phyloP scores from a whole-genome alignment of 2,329 filamentous ascomycete genomes.

The Aspergillus aculeatus region DNA sequence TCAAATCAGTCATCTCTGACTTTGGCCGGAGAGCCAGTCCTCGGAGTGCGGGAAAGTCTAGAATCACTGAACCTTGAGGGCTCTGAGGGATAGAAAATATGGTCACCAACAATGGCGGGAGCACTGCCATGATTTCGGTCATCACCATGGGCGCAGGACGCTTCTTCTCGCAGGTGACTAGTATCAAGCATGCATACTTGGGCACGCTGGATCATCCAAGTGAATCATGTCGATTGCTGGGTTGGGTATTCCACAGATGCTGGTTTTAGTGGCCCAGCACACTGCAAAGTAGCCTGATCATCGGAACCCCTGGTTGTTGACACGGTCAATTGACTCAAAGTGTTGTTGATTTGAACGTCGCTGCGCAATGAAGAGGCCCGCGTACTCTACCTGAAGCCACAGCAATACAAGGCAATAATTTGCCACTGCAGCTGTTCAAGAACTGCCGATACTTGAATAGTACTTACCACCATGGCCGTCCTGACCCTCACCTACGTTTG shows the following conservation, averaged over 20 bases:
- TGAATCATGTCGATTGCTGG: background rate
- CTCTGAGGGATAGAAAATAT: background rate
- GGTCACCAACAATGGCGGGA: background rate
- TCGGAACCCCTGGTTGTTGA: background rate
- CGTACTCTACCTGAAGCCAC: background rate
- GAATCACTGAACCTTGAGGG: conserved; percentile 5
- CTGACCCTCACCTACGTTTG: background rate
- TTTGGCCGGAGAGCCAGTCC: conserved; percentile 38
- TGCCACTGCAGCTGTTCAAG: background rate
- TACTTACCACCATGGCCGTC: background rate
- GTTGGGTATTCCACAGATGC: background rate
- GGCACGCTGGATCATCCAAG: background rate
- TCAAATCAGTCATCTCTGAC: conserved; percentile 42
- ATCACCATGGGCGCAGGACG: background rate
- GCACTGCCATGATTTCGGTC: background rate
- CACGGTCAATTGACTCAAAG: background rate
- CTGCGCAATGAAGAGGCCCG: background rate
- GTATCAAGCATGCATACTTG: background rate
- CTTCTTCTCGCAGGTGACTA: background rate
- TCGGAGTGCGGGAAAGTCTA: conserved; percentile 4
- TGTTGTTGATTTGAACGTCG: background rate
- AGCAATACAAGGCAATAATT: background rate
- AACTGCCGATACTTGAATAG: background rate
- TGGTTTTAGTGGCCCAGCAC: background rate
- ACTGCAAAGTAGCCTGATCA: background rate